phyloP scores from a whole-genome alignment of 2,329 filamentous ascomycete species.

The Penicillium sp. region DNA sequence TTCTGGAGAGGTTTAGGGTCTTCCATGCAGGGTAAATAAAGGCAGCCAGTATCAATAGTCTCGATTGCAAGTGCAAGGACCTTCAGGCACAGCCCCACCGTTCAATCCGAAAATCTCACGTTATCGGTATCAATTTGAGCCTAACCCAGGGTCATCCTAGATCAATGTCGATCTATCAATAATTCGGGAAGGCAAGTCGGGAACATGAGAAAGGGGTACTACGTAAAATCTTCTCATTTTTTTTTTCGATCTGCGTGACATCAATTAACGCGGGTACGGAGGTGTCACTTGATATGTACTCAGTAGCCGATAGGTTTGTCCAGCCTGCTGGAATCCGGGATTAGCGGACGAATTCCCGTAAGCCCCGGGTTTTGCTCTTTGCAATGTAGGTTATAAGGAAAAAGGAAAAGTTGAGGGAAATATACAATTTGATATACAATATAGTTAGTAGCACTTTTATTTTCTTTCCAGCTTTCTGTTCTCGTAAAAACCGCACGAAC shows the following conservation, averaged over 20 bases:
- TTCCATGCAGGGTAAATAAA: constrained; percentile 8
- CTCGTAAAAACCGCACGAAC: not conserved
- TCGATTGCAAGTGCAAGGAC: not conserved
- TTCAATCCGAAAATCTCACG: not conserved
- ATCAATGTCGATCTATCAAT: constrained; percentile 3
- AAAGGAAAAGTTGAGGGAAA: too few relatives aligned
- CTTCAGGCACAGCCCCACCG: not conserved
- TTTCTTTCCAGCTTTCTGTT: not conserved
- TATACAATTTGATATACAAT: not conserved
- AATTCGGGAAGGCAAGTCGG: not conserved
- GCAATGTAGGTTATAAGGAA: not conserved
- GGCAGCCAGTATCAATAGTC: constrained; percentile 3
- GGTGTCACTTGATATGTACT: not conserved
- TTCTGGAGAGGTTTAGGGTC: not conserved
- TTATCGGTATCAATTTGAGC: not conserved
- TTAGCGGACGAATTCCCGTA: not conserved
- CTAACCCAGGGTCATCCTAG: not conserved
- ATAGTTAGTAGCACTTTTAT: not conserved
- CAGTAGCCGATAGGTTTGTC: not conserved
- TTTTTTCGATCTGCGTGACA: constrained; percentile 1
- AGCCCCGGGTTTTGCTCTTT: not conserved
- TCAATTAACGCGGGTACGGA: not conserved
- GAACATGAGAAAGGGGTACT: not conserved
- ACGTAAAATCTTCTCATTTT: not conserved
- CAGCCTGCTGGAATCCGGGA: constrained; percentile 5